phyloP scores from a whole-genome alignment of 345 rosid species.

The Toxicodendron radicans region DNA sequence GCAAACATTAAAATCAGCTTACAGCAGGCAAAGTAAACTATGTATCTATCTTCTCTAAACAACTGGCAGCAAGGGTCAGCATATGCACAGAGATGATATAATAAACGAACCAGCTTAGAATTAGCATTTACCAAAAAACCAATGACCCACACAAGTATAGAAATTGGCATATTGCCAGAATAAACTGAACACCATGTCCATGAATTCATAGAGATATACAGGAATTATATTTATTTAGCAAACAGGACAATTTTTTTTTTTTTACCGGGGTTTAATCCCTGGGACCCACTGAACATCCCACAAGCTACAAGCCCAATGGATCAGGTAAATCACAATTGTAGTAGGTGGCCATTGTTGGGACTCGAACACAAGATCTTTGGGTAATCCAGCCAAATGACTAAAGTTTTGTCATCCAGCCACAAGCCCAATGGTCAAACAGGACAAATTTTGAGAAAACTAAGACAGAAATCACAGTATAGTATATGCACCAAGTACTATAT shows the following conservation, averaged over 20 bases:
- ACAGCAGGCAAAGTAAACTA: conserved; percentile 7
- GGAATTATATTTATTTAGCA: neutral
- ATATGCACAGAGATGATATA: conserved; percentile 1
- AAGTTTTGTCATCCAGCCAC: too few relatives aligned
- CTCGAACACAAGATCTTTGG: too few relatives aligned
- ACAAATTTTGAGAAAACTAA: conserved; percentile 14
- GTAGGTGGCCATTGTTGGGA: too few relatives aligned
- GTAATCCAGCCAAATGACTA: too few relatives aligned
- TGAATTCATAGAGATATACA: neutral
- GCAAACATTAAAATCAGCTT: conserved; percentile 20
- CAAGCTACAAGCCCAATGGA: too few relatives aligned
- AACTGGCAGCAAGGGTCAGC: neutral
- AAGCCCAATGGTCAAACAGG: too few relatives aligned
- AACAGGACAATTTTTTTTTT: neutral
- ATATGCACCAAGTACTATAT: neutral
- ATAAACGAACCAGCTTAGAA: neutral
- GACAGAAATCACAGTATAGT: conserved; percentile 1
- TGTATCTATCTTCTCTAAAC: neutral
- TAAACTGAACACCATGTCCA: neutral
- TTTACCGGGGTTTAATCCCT: too few relatives aligned
- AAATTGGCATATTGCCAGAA: neutral
- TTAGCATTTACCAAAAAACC: neutral
- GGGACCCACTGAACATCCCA: too few relatives aligned
- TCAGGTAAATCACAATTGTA: too few relatives aligned
- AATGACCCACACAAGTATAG: neutral